phyloP scores from a whole-genome alignment of 2,329 filamentous ascomycete genomes.

The Myriosclerotinia curreyana region DNA sequence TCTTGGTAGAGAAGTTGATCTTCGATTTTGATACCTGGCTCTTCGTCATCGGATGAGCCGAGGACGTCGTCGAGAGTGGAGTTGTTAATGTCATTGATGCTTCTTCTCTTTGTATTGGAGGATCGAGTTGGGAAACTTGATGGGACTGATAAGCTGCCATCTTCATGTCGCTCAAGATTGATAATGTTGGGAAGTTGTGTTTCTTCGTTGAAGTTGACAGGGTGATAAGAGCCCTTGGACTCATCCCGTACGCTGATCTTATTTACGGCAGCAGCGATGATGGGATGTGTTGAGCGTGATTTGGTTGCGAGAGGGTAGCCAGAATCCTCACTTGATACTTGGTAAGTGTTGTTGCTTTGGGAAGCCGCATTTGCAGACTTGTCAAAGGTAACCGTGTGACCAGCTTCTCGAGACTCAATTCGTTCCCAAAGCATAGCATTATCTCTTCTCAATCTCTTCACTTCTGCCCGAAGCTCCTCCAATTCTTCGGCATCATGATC shows the following conservation, averaged over 20 bases:
- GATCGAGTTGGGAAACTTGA: background rate
- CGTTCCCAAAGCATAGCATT: slow-evolving; percentile 24
- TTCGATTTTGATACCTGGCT: background rate
- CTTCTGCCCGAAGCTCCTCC: slow-evolving; percentile 25
- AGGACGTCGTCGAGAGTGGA: slow-evolving; percentile 7
- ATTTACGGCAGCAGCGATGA: background rate
- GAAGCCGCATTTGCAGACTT: background rate
- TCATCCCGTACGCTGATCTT: background rate
- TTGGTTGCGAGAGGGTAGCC: no score
- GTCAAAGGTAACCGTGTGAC: background rate
- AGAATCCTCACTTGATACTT: background rate
- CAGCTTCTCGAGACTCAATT: slow-evolving; percentile 11
- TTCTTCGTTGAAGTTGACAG: background rate
- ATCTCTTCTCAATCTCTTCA: slow-evolving; percentile 28
- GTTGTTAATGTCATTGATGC: background rate
- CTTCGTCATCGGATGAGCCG: background rate
- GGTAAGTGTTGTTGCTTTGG: background rate
- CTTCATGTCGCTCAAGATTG: background rate
- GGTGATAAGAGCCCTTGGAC: background rate
- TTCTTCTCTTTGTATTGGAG: background rate
- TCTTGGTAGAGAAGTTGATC: slow-evolving; percentile 17
- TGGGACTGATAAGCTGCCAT: background rate
- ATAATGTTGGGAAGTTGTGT: background rate
- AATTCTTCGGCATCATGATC: slow-evolving; percentile 17
- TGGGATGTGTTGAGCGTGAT: background rate